Evolutionary conservation across 352 stramenopile species (phyloP).

Genomic region (Phytophthora cactorum): DNA sequence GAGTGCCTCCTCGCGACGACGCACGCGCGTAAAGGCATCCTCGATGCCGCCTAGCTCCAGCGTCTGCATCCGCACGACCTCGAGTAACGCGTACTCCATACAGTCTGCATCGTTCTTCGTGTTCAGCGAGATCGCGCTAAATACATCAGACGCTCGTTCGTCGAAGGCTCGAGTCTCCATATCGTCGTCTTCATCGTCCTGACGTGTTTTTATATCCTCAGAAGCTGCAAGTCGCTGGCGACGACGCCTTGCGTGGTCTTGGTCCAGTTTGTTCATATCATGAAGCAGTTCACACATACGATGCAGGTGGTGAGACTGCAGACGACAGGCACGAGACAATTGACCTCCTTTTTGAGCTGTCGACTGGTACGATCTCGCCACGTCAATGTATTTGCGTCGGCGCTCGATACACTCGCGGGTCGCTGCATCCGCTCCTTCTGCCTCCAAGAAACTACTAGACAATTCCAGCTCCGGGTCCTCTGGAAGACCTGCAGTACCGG

Average conservation of each 20-base stretch:
- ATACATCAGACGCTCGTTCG: slow-evolving; percentile 72
- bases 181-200: slow-evolving; percentile 57
- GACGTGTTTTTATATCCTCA: slow-evolving; percentile 21
- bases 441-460: slow-evolving; percentile 59
- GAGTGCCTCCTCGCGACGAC: slow-evolving; percentile 55
- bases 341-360: slow-evolving; percentile 68
- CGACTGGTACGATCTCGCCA: slow-evolving; percentile 65
- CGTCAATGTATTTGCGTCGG: slow-evolving; percentile 71
- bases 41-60: slow-evolving; percentile 79
- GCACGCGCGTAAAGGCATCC: slow-evolving; percentile 69
- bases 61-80: slow-evolving; percentile 84
- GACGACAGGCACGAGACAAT: slow-evolving; percentile 62
- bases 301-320: slow-evolving; percentile 73
- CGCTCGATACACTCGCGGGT: slow-evolving; percentile 43
- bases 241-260: slow-evolving; percentile 48
- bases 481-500: slow-evolving; percentile 31
- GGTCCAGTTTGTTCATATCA: slow-evolving; percentile 75
- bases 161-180: slow-evolving; percentile 76
- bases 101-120: slow-evolving; percentile 80
- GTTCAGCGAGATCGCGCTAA: slow-evolving; percentile 72
- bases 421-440: slow-evolving; percentile 31
- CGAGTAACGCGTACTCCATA: slow-evolving; percentile 82
- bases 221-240: slow-evolving; percentile 39
- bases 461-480: slow-evolving; percentile 46
- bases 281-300: slow-evolving; percentile 76